phyloP scores from a whole-genome alignment of 1,139 yeast genomes.

The Yamadazyma friedrichii region DNA sequence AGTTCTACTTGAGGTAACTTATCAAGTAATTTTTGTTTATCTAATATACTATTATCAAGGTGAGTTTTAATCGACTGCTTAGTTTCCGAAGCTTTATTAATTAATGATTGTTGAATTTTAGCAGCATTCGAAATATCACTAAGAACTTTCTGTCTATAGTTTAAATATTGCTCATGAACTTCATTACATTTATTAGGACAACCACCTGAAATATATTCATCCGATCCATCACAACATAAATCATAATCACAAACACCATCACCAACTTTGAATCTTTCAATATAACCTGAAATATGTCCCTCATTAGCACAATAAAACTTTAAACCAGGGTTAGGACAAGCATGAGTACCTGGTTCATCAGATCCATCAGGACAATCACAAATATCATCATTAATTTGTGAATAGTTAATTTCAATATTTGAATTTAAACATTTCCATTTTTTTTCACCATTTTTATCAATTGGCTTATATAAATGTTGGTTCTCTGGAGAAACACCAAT shows the following conservation, averaged over 20 bases:
- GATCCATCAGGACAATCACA: slow-evolving; percentile 99
- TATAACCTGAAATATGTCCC: slow-evolving; percentile 60
- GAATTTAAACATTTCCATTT: slow-evolving; percentile 76
- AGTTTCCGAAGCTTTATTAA: slow-evolving; percentile 25
- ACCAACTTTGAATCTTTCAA: slow-evolving; percentile 64
- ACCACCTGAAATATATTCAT: slow-evolving; percentile 52
- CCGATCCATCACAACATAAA: slow-evolving; percentile 92
- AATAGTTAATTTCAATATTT: slow-evolving; percentile 53
- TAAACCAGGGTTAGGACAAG: slow-evolving; percentile 54
- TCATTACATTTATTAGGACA: slow-evolving; percentile 64
- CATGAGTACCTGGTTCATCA: slow-evolving; percentile 95
- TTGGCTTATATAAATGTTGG: slow-evolving; percentile 54
- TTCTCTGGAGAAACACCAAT: slow-evolving; percentile 37
- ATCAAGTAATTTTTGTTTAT: slow-evolving; percentile 9
- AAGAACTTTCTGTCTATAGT: slow-evolving; percentile 17
- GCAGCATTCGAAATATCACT: slow-evolving; percentile 24
- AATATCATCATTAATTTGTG: slow-evolving; percentile 78
- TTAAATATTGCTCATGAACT: slow-evolving; percentile 30
- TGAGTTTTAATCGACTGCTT: slow-evolving; percentile 23
- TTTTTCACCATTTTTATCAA: slow-evolving; percentile 25
- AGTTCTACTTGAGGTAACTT: slow-evolving; percentile 31
- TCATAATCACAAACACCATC: slow-evolving; percentile 95
- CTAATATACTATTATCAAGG: slow-evolving; percentile 17
- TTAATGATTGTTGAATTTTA: slow-evolving; percentile 19
- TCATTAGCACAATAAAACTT: slow-evolving; percentile 74